Conservation (phyloP, 2,329 filamentous ascomycete species). For the Rhexocercosporidium sp. region DNA sequence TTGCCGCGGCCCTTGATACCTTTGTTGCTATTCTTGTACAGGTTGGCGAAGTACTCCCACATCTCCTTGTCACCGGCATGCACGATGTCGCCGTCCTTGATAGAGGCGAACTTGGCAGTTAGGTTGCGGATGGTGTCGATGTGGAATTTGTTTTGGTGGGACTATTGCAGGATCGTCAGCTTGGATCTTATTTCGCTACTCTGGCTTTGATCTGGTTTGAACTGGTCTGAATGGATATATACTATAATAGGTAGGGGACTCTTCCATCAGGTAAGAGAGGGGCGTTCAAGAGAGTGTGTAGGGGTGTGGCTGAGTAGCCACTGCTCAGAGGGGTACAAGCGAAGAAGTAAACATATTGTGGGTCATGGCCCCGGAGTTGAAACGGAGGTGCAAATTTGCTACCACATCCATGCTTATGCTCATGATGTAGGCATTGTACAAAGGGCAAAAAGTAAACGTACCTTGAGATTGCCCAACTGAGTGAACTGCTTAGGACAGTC, state of each 20-base stretch:
- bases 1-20: constrained; percentile 96
- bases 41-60: constrained; percentile 79
- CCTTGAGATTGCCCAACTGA: constrained; percentile 91
- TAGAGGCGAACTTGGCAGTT: constrained; percentile 71
- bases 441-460: constrained; percentile 40
- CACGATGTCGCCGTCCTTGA: constrained; percentile 66
- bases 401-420: background rate
- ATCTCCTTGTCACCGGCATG: constrained; percentile 73
- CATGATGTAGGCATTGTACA: too few species aligned
- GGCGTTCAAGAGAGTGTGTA: background rate
- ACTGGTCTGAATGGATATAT: background rate
- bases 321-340: constrained; percentile 9
- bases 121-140: constrained; percentile 72
- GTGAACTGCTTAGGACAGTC: constrained; percentile 88
- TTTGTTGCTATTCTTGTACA: constrained; percentile 99
- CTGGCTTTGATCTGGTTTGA: background rate
- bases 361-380: constrained; percentile 22
- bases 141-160: constrained; percentile 95
- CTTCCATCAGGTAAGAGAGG: background rate
- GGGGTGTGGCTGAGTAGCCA: constrained; percentile 19
- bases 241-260: background rate
- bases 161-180: constrained; percentile 51
- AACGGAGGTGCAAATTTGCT: constrained; percentile 22
- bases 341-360: constrained; percentile 19
- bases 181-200: background rate